Conservation (phyloP, 176 grass and related monocot genomes). For the Areca catechu region DNA sequence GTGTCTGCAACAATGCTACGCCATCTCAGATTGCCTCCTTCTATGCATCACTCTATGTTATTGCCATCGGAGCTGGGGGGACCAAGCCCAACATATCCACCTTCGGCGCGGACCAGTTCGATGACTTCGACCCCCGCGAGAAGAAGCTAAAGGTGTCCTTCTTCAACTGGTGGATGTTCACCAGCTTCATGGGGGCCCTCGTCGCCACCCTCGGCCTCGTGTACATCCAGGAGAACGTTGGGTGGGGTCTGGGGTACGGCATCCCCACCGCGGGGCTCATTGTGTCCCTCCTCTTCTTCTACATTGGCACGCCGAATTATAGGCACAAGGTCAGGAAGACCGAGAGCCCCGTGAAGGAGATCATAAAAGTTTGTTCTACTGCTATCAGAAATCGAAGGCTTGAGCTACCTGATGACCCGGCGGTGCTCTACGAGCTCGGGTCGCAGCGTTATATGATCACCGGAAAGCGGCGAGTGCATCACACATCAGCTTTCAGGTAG, state of each 20-base stretch:
- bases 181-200: conserved; percentile 46
- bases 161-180: conserved; percentile 94
- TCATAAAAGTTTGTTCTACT: conserved; percentile 14
- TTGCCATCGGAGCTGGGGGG: conserved; percentile 56
- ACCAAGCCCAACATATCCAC: conserved; percentile 90
- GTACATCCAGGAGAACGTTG: conserved; percentile 63
- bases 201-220: conserved; percentile 47
- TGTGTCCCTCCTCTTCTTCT: conserved; percentile 40
- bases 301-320: conserved; percentile 48
- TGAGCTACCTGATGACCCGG: not conserved
- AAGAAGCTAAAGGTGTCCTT: conserved; percentile 40
- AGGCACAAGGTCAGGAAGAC: conserved; percentile 36
- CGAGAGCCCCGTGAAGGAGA: conserved; percentile 29
- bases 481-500: conserved; percentile 32
- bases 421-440: conserved; percentile 36
- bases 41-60: conserved; percentile 46
- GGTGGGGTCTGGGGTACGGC: conserved; percentile 54
- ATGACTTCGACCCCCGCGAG: conserved; percentile 47
- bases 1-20: conserved; percentile 24
- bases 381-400: conserved; percentile 25
- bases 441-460: conserved; percentile 18
- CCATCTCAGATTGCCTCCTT: conserved; percentile 39
- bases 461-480: conserved; percentile 37
- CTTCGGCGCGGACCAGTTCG: conserved; percentile 78
- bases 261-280: conserved; percentile 45